A percentile compares a stretch with the other conserved stretches of the same genome.
These are phyloP conservation scores for Metarhizium sp. DNA, from an alignment of 2,329 filamentous ascomycete genomes.

Conservation along the genomic window DNA sequence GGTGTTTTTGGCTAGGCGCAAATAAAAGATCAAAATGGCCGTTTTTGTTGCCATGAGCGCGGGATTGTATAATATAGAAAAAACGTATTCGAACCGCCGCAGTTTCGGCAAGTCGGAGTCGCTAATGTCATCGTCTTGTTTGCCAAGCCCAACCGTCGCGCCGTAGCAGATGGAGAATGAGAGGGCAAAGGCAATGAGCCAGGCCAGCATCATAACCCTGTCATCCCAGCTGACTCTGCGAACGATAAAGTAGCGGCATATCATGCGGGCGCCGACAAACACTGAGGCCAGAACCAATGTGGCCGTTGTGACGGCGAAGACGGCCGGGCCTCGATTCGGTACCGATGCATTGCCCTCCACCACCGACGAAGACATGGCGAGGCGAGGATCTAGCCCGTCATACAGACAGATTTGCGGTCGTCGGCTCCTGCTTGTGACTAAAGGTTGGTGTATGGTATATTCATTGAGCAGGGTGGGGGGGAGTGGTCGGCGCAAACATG, in stretches of 20 bases:
- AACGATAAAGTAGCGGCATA: slow-evolving; percentile 66
- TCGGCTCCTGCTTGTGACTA: not conserved
- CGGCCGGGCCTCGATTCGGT: slow-evolving; percentile 46
- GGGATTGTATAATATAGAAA: slow-evolving; percentile 67
- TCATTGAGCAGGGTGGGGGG: not conserved
- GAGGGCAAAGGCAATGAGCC: slow-evolving; percentile 60
- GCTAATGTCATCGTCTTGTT: slow-evolving; percentile 52
- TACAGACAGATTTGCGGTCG: not conserved
- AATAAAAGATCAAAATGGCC: slow-evolving; percentile 85
- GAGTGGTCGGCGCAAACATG: slow-evolving; percentile 1
- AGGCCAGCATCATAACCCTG: slow-evolving; percentile 70
- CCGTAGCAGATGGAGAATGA: slow-evolving; percentile 58
- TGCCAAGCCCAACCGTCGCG: slow-evolving; percentile 56
- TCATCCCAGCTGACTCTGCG: slow-evolving; percentile 67
- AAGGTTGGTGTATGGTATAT: not conserved
- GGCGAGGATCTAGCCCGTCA: not conserved
- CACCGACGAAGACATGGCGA: slow-evolving; percentile 7
- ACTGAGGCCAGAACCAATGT: slow-evolving; percentile 61
- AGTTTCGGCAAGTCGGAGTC: slow-evolving; percentile 38
- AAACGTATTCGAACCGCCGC: slow-evolving; percentile 52
- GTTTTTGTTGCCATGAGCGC: slow-evolving; percentile 86
- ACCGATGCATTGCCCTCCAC: slow-evolving; percentile 11
- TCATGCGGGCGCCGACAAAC: slow-evolving; percentile 66
- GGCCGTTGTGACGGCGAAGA: slow-evolving; percentile 60
- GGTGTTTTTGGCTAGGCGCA: slow-evolving; percentile 69